These are phyloP conservation scores for Simplicillium sp. DNA, from an alignment of 2,329 filamentous ascomycete genomes.

Conservation along the genomic window DNA sequence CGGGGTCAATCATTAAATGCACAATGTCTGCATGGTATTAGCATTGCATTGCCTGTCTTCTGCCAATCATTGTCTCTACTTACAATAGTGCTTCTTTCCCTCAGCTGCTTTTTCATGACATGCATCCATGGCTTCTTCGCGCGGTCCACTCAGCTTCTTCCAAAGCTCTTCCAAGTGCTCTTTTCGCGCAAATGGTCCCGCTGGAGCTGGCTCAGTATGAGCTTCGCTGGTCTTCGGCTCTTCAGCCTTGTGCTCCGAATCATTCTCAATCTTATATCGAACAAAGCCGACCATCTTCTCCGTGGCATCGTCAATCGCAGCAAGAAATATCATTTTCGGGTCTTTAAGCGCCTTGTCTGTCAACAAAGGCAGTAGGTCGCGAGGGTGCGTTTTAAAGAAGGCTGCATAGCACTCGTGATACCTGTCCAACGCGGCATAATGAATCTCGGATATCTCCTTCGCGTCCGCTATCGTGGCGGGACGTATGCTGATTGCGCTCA, in stretches of 20 bases:
- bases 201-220: no score
- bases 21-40: slow-evolving; percentile 9
- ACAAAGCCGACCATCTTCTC: slow-evolving; percentile 8
- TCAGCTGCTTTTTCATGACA: slow-evolving; percentile 9
- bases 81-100: slow-evolving; percentile 10
- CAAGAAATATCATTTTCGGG: slow-evolving; percentile 5
- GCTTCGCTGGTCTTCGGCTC: not conserved
- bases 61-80: not conserved
- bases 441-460: slow-evolving; percentile 7
- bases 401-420: slow-evolving; percentile 12
- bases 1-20: slow-evolving; percentile 13
- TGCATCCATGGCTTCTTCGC: slow-evolving; percentile 10
- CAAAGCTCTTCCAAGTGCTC: slow-evolving; percentile 12
- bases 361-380: slow-evolving; percentile 5
- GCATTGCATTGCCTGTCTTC: not conserved
- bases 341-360: slow-evolving; percentile 4
- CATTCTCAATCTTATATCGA: slow-evolving; percentile 4
- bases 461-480: slow-evolving; percentile 7
- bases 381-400: slow-evolving; percentile 9
- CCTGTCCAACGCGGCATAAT: slow-evolving; percentile 9
- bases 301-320: slow-evolving; percentile 3
- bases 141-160: slow-evolving; percentile 9
- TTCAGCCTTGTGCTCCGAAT: not conserved
- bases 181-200: slow-evolving; percentile 6
- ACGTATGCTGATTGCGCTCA: slow-evolving; percentile 5